These are phyloP conservation scores for Knoxia roxburghii DNA, from an alignment of 257 asterid genomes.

Conservation along the genomic window DNA sequence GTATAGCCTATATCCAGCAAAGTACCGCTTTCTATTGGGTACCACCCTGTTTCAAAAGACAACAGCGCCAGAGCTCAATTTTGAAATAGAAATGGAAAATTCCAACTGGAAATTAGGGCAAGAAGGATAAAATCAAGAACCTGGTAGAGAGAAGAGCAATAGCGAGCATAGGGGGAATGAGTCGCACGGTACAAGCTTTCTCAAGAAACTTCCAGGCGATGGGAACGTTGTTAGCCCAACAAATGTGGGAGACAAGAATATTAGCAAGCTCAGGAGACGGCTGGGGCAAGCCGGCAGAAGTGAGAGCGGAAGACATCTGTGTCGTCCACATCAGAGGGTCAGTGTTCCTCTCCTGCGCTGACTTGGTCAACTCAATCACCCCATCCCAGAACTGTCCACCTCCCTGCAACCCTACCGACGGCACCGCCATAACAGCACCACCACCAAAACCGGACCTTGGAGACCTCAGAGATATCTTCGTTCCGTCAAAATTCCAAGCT, in stretches of 20 bases:
- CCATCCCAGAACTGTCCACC: slow-evolving; percentile 37
- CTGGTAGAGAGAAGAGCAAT: slow-evolving; percentile 78
- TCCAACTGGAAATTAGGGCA: background rate
- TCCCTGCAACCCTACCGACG: slow-evolving; percentile 9
- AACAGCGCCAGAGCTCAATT: background rate
- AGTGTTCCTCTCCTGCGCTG: slow-evolving; percentile 63
- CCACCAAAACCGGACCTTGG: background rate
- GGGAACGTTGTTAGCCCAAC: slow-evolving; percentile 76
- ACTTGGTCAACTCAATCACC: slow-evolving; percentile 63
- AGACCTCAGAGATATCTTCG: too few species aligned
- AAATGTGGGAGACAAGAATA: slow-evolving; percentile 72
- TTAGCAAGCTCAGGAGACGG: slow-evolving; percentile 76
- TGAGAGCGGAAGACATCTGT: slow-evolving; percentile 59
- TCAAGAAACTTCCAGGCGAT: slow-evolving; percentile 89
- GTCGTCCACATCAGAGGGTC: slow-evolving; percentile 85
- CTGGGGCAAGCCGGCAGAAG: slow-evolving; percentile 56
- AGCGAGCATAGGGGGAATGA: slow-evolving; percentile 75
- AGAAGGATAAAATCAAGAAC: slow-evolving; percentile 18
- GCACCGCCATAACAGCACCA: slow-evolving; percentile 19
- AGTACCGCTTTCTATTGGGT: slow-evolving; percentile 61
- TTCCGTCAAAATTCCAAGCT: background rate
- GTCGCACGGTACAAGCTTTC: slow-evolving; percentile 61
- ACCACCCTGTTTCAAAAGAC: slow-evolving; percentile 47
- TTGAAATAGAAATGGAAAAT: background rate
- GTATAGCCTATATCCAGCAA: slow-evolving; percentile 76